Base-by-base conservation (phyloP, 306 rosid genomes). In the Trifolium dubium region DNA sequence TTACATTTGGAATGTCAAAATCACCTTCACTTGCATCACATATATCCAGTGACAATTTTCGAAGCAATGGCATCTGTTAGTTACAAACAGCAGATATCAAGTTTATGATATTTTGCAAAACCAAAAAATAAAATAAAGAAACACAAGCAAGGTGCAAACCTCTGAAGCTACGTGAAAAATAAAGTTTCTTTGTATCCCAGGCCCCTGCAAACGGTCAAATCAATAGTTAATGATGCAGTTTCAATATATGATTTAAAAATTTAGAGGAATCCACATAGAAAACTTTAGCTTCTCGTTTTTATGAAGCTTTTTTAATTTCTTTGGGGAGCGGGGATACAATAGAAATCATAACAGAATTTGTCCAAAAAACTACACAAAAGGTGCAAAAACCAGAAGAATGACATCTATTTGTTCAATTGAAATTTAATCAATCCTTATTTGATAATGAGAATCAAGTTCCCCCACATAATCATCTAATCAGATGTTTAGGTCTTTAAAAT, bases 21-120 rank as follows among this genome's bases (percentile, higher is more conserved):
- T 80, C 88, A 69, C 90, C 93, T 69, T 89, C 89, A 34, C 77
- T 72, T 31, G 97, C 90, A 85, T 92, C 97, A 73, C 97, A 92
- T 76, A 85, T 10, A 84, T 89, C 97, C 74, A 92, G 77, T 14
- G 93, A 89, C 40, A 92, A 49, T 75, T 74, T 85, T 74, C 96
- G 86, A 67, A 92, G 96, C 85, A 88, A 34, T 50, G 92, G 92
- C 82, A 89, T 7, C 93, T 92, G 86, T 67, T 54, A 60, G 43
- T 69, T 66, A 73, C 53, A 67, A 67, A 80, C 34, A 72, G 58
- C 74, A 80, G 58, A 72, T 43, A 47, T 58, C 66, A 65, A 54
- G 56, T 34, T 75, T 43, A 64, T 43, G 44, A 59, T 78, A 74
- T 75, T 72, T 63, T 34, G 49, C 65, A 61, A 51, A 77, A 71